These are phyloP conservation scores for Nakaseomyces kungkrabaensis DNA, from an alignment of 1,139 yeast species.

Conservation along the genomic window DNA sequence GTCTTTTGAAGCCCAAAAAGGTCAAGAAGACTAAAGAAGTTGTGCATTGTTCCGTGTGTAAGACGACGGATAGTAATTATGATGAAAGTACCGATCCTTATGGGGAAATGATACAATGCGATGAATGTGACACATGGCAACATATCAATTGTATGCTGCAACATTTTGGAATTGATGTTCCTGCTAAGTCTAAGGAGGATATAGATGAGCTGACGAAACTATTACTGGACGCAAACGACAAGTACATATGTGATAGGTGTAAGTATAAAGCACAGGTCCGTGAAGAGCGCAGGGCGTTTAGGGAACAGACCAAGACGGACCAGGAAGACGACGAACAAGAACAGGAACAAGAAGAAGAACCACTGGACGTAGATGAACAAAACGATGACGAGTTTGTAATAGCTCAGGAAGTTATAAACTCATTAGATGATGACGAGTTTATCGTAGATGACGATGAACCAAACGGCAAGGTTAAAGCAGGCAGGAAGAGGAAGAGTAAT, in stretches of 20 bases:
- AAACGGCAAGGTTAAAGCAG: background rate
- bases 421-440: conserved; percentile 10
- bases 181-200: background rate
- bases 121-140: conserved; percentile 73
- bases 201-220: background rate
- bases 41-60: conserved; percentile 58
- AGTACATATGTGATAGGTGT: conserved; percentile 44
- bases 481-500: conserved; percentile 7
- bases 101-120: conserved; percentile 73
- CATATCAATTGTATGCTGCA: conserved; percentile 58
- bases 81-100: conserved; percentile 49
- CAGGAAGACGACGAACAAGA: conserved; percentile 5
- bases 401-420: conserved; percentile 13
- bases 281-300: conserved; percentile 19
- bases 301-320: conserved; percentile 17
- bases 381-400: conserved; percentile 13
- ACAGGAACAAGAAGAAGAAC: conserved; percentile 11
- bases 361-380: conserved; percentile 7
- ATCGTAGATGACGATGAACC: conserved; percentile 9
- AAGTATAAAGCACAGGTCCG: conserved; percentile 16
- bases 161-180: background rate
- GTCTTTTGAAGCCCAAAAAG: conserved; percentile 2
- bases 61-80: conserved; percentile 53
- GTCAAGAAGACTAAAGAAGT: conserved; percentile 7
- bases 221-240: conserved; percentile 32